phyloP scores from a whole-genome alignment of 78 protist genomes.

The Isochrysis galbana region DNA sequence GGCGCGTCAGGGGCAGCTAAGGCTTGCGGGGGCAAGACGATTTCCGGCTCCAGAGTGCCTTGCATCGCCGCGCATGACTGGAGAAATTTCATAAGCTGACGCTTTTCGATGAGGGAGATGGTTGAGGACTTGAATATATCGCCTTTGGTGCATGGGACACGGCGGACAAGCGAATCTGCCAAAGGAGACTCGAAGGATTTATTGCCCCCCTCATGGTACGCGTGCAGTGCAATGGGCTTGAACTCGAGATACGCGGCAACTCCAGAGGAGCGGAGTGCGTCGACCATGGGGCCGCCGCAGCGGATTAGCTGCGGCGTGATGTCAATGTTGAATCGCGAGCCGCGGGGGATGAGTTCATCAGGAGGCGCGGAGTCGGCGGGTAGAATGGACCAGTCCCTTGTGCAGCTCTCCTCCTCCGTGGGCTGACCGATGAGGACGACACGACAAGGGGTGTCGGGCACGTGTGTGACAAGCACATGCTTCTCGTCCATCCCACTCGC shows the following conservation, averaged over 20 bases:
- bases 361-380: background rate
- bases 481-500: too few relatives aligned
- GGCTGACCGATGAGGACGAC: background rate
- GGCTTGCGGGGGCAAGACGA: background rate
- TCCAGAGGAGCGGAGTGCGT: slow-evolving; percentile 53
- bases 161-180: too few relatives aligned
- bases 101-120: slow-evolving; percentile 59
- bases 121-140: slow-evolving; percentile 53
- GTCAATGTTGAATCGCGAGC: background rate
- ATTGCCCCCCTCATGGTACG: background rate
- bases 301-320: background rate
- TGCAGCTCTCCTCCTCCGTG: background rate
- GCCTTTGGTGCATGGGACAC: slow-evolving; percentile 66
- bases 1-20: slow-evolving; percentile 1
- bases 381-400: too few relatives aligned
- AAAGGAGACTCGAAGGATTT: too few relatives aligned
- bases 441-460: background rate
- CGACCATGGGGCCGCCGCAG: slow-evolving; percentile 36
- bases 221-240: slow-evolving; percentile 53
- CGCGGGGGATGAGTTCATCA: background rate
- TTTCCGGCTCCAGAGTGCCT: background rate
- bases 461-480: background rate
- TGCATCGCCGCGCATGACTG: slow-evolving; percentile 45
- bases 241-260: slow-evolving; percentile 71
- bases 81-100: slow-evolving; percentile 80